Conservation (phyloP, 371 early-diverging fungal genomes). For the Mortierella sp. region DNA sequence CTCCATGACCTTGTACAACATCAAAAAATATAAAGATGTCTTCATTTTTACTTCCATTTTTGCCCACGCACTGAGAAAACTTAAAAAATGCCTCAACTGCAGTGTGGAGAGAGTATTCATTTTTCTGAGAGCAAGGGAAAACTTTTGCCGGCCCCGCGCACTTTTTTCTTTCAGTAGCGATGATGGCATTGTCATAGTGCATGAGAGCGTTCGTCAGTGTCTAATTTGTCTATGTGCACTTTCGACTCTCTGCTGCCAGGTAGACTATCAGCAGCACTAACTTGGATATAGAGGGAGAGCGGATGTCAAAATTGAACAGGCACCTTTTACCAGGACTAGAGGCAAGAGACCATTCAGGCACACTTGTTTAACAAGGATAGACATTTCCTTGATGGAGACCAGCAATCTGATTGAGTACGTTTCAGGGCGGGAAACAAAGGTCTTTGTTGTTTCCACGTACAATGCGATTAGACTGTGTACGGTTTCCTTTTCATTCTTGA, state of each 20-base stretch:
- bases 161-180: background rate
- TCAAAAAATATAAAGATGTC: background rate
- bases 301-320: background rate
- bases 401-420: background rate
- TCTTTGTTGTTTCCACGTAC: background rate
- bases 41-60: background rate
- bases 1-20: constrained; percentile 10
- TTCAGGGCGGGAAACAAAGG: constrained; percentile 1
- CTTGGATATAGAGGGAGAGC: background rate
- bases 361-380: background rate
- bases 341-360: constrained; percentile 1
- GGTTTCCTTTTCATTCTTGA: background rate
- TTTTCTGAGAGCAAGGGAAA: background rate
- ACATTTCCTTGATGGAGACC: background rate
- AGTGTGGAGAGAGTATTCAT: background rate
- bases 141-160: constrained; percentile 5
- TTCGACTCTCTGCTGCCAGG: too few relatives aligned
- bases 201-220: too few relatives aligned
- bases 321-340: background rate
- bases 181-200: background rate
- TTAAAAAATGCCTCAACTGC: background rate
- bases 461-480: background rate
- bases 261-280: too few relatives aligned
- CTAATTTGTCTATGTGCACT: too few relatives aligned
- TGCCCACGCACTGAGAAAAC: background rate